Percentiles rank a stretch among this genome's conserved stretches.
Conservation (phyloP, 2,329 filamentous ascomycete genomes). For the Trichophyton simii region DNA sequence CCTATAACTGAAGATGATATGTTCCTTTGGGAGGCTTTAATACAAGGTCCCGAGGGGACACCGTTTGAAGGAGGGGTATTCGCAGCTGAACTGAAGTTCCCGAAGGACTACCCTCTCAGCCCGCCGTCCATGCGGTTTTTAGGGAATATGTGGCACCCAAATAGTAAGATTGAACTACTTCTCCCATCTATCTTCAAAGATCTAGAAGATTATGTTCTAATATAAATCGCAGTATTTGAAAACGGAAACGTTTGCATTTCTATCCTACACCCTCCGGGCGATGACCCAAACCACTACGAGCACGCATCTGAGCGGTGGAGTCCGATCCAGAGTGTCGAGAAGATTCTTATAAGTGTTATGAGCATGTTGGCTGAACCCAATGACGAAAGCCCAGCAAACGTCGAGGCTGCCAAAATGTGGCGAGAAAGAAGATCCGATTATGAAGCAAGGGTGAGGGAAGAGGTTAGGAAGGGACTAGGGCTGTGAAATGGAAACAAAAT, state of each 20-base stretch:
- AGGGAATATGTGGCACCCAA: conserved; percentile 90
- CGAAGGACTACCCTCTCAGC: conserved; percentile 90
- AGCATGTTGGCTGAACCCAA: conserved; percentile 87
- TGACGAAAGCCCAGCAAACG: conserved; percentile 87
- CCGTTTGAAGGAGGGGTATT: conserved; percentile 95
- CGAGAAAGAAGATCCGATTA: conserved; percentile 70
- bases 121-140: conserved; percentile 94
- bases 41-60: conserved; percentile 88
- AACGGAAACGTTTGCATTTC: conserved; percentile 88
- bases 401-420: conserved; percentile 82
- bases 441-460: conserved; percentile 70
- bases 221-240: conserved; percentile 51
- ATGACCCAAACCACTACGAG: conserved; percentile 92
- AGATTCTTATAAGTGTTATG: conserved; percentile 83
- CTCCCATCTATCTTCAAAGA: too few relatives aligned
- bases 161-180: conserved; percentile 47
- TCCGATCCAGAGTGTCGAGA: conserved; percentile 89
- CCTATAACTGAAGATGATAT: conserved; percentile 90
- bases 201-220: not conserved
- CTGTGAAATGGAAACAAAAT: conserved; percentile 38
- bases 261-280: conserved; percentile 87
- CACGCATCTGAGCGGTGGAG: conserved; percentile 80
- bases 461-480: conserved; percentile 67
- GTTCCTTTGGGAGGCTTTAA: conserved; percentile 90
- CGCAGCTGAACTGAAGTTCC: conserved; percentile 86